These are phyloP conservation scores for Dactylellina leptospora DNA, from an alignment of 2,329 filamentous ascomycete genomes.

Conservation along the genomic window DNA sequence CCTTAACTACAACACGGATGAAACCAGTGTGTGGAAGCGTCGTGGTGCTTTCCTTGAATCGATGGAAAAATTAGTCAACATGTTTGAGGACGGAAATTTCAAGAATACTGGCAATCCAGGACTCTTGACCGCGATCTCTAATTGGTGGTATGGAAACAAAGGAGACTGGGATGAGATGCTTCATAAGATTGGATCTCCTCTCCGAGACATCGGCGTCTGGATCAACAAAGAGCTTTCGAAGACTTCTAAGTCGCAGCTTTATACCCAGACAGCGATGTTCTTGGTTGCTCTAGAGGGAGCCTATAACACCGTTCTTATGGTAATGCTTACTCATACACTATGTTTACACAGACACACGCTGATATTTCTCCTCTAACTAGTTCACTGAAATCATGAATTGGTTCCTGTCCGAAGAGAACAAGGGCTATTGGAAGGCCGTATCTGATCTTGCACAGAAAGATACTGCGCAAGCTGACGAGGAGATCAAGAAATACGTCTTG, in stretches of 20 bases:
- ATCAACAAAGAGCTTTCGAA: slow-evolving; percentile 5
- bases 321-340: slow-evolving; percentile 4
- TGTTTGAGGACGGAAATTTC: slow-evolving; percentile 10
- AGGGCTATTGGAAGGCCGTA: background rate
- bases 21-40: slow-evolving; percentile 4
- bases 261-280: slow-evolving; percentile 9
- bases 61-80: background rate
- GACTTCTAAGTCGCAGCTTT: slow-evolving; percentile 6
- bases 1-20: slow-evolving; percentile 6
- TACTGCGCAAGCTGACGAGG: slow-evolving; percentile 68
- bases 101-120: slow-evolving; percentile 1
- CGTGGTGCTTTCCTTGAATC: slow-evolving; percentile 4
- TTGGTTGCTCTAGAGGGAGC: slow-evolving; percentile 7
- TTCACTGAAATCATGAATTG: slow-evolving; percentile 8
- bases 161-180: slow-evolving; percentile 5
- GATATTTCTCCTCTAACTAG: background rate
- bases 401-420: background rate
- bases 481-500: slow-evolving; percentile 74
- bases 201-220: background rate
- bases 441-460: slow-evolving; percentile 65
- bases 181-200: background rate
- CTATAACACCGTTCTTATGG: slow-evolving; percentile 4
- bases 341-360: background rate
- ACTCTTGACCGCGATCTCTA: background rate
- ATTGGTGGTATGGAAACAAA: slow-evolving; percentile 3